A percentile compares a stretch with the other conserved stretches of the same genome.
Conservation (phyloP, 352 stramenopile genomes). For the Globisporangium canariense region DNA sequence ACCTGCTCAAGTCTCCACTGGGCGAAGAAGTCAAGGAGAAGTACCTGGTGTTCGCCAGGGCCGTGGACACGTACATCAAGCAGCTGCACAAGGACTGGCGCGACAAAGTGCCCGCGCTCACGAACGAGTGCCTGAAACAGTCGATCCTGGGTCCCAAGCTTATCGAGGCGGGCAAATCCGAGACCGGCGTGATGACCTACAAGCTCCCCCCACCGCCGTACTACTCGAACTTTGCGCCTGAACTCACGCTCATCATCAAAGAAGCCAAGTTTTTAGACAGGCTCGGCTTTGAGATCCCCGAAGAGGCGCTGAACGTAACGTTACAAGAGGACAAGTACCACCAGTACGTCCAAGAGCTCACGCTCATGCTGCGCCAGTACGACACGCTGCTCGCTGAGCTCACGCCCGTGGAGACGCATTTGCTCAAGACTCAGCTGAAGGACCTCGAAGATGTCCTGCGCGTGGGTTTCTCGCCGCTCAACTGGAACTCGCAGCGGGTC, state of each 20-base stretch:
- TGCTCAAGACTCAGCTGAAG: conserved; percentile 88
- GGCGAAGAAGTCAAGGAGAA: conserved; percentile 93
- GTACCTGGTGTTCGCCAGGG: conserved; percentile 92
- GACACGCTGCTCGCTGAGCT: conserved; percentile 81
- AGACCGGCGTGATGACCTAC: conserved; percentile 70
- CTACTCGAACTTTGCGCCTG: conserved; percentile 91
- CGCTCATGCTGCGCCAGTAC: conserved; percentile 91
- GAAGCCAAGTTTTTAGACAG: conserved; percentile 95
- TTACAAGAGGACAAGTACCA: conserved; percentile 97
- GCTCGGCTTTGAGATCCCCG: conserved; percentile 93
- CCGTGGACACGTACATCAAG: conserved; percentile 92
- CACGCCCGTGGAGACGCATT: conserved; percentile 86
- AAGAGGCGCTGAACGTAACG: conserved; percentile 94
- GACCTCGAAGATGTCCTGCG: conserved; percentile 84
- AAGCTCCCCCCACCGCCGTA: conserved; percentile 90
- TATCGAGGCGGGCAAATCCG: conserved; percentile 68
- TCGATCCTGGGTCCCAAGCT: conserved; percentile 89
- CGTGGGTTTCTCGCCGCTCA: conserved; percentile 92
- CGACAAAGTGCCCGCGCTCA: conserved; percentile 78
- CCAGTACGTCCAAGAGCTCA: conserved; percentile 90
- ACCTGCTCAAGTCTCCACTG: conserved; percentile 87
- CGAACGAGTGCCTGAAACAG: conserved; percentile 92
- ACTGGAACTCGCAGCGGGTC: conserved; percentile 97
- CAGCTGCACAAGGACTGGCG: conserved; percentile 93
- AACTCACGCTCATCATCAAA: conserved; percentile 94